These are phyloP conservation scores for Sabuloglossum arenarium DNA, from an alignment of 495 filamentous ascomycete species.

Conservation along the genomic window DNA sequence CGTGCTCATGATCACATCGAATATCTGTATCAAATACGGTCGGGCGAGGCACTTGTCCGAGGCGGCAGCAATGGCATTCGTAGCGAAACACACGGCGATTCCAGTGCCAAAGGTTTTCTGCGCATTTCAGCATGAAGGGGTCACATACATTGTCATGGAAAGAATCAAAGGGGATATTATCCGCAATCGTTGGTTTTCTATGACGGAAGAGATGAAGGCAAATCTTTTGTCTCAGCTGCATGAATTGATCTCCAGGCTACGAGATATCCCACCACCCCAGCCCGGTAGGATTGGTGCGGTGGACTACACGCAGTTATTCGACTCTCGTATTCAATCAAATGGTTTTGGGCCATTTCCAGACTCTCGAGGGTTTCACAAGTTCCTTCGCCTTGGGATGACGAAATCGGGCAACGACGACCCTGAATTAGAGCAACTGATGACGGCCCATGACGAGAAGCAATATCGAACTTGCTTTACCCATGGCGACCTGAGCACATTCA, in stretches of 20 bases:
- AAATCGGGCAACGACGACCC: constrained; percentile 14
- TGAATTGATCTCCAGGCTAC: constrained; percentile 21
- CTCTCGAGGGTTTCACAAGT: constrained; percentile 23
- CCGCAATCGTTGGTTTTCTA: constrained; percentile 9
- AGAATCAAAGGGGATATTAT: constrained; percentile 25
- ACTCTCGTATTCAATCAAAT: constrained; percentile 12
- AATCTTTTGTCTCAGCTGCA: constrained; percentile 25
- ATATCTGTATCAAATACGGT: constrained; percentile 19
- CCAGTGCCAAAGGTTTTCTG: constrained; percentile 30
- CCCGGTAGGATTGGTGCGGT: constrained; percentile 20
- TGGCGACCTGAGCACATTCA: constrained; percentile 17
- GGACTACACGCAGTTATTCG: constrained; percentile 23
- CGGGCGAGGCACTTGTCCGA: constrained; percentile 21
- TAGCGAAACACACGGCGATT: constrained; percentile 25
- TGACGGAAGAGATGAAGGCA: constrained; percentile 15
- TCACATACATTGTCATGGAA: constrained; percentile 31
- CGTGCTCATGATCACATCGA: background rate
- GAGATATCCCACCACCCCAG: constrained; percentile 18
- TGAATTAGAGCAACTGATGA: constrained; percentile 21
- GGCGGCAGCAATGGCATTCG: constrained; percentile 26
- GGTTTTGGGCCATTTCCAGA: constrained; percentile 22
- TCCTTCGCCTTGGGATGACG: constrained; percentile 21
- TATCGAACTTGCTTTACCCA: constrained; percentile 16
- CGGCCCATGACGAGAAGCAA: constrained; percentile 16
- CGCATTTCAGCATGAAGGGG: constrained; percentile 21